Percentiles rank a stretch among this genome's conserved stretches.
These are phyloP conservation scores for Colletotrichum horii DNA, from an alignment of 2,329 filamentous ascomycete species.

Conservation along the genomic window DNA sequence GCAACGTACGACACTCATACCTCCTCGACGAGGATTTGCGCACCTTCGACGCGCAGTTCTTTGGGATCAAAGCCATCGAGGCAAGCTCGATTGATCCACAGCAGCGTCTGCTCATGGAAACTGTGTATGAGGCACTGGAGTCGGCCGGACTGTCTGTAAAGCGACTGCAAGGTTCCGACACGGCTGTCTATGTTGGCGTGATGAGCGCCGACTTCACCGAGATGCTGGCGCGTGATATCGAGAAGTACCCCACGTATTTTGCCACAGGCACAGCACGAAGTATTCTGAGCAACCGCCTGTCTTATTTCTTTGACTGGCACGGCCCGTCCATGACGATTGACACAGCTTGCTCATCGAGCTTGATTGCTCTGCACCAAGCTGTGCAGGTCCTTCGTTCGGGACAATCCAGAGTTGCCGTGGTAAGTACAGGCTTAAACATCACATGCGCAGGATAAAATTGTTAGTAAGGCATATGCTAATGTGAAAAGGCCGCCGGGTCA, in stretches of 20 bases:
- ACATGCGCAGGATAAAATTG: background rate
- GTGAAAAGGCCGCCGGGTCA: conserved; percentile 20
- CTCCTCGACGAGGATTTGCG: conserved; percentile 24
- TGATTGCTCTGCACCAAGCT: conserved; percentile 46
- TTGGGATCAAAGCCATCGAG: conserved; percentile 34
- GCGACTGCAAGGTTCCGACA: conserved; percentile 29
- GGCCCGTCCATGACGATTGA: conserved; percentile 47
- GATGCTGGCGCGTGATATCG: conserved; percentile 24
- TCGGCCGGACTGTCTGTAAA: conserved; percentile 33
- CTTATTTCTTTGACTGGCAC: conserved; percentile 43
- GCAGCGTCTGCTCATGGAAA: conserved; percentile 36
- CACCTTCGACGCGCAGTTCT: conserved; percentile 32
- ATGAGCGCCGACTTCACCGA: conserved; percentile 32
- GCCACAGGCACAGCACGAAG: conserved; percentile 34
- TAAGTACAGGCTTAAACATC: background rate
- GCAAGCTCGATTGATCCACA: conserved; percentile 38
- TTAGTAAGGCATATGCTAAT: background rate
- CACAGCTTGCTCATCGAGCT: conserved; percentile 48
- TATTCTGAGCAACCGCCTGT: conserved; percentile 44
- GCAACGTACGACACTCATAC: conserved; percentile 25
- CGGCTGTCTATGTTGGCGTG: conserved; percentile 35
- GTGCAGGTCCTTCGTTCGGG: conserved; percentile 36
- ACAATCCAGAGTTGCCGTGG: conserved; percentile 32
- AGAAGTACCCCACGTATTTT: conserved; percentile 28
- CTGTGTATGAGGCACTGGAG: conserved; percentile 39